Percentiles rank a stretch among this genome's conserved stretches.
Evolutionary conservation across 202 grass and related monocot genomes (phyloP).

Genomic region (Saccharum hybrid): DNA sequence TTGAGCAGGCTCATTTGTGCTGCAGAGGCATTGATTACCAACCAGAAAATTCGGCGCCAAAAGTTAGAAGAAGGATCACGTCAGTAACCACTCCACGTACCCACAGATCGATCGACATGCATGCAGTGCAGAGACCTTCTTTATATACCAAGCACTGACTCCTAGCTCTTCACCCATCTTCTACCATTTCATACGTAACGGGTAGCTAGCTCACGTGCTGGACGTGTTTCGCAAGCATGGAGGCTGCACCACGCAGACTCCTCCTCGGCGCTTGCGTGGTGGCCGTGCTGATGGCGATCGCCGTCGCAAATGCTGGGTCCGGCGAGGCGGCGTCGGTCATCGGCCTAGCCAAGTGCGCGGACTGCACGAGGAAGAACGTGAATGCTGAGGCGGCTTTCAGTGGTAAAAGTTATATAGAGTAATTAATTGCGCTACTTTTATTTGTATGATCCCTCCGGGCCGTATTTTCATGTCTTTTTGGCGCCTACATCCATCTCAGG

Average conservation of each 20-base stretch:
- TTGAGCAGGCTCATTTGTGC: background rate
- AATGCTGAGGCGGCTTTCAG: slow-evolving; percentile 33
- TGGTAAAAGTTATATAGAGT: background rate
- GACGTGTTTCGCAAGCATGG: background rate
- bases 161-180: no score
- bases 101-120: background rate
- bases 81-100: no score
- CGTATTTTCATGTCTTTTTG: background rate
- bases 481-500: background rate
- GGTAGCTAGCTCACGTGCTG: background rate
- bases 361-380: slow-evolving; percentile 36
- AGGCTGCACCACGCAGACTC: background rate
- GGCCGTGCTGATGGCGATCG: slow-evolving; percentile 8
- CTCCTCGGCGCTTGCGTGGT: background rate
- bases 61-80: background rate
- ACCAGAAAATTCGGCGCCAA: slow-evolving; percentile 24
- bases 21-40: background rate
- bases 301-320: background rate
- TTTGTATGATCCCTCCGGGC: no score
- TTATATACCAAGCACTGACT: background rate
- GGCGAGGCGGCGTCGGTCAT: background rate
- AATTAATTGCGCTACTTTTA: background rate
- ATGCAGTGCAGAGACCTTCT: background rate
- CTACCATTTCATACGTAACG: no score
- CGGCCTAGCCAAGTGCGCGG: slow-evolving; percentile 18